Conservation (phyloP, 257 asterid genomes). For the Solanum pimpinellifolium region DNA sequence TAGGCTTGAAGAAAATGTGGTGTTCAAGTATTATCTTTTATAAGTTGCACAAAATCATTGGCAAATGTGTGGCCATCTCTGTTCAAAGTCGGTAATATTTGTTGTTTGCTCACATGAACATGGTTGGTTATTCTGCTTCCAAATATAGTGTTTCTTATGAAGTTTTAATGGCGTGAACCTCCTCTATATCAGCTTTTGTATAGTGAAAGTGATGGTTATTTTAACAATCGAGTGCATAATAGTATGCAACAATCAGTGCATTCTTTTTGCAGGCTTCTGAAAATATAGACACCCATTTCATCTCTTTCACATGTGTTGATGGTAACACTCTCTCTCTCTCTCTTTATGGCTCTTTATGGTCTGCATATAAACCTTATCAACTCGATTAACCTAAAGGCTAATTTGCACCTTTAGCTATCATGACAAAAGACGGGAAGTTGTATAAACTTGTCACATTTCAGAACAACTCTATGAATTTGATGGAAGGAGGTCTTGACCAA, state of each 20-base stretch:
- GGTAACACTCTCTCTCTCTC: not conserved
- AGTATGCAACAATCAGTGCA: not conserved
- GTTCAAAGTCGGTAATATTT: not conserved
- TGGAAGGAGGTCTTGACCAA: constrained; percentile 75
- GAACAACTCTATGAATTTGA: constrained; percentile 84
- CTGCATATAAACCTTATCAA: not conserved
- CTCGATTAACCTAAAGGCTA: not conserved
- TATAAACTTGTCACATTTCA: constrained; percentile 4
- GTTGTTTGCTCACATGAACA: not conserved
- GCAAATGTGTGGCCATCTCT: not conserved
- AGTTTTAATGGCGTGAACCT: not conserved
- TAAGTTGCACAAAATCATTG: not conserved
- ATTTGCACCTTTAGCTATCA: not conserved
- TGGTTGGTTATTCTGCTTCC: not conserved
- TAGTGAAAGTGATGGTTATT: not conserved
- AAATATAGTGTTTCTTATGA: not conserved
- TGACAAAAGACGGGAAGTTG: not conserved
- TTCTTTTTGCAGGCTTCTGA: constrained; percentile 56
- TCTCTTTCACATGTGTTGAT: constrained; percentile 39
- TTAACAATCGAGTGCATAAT: no score
- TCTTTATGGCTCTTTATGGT: not conserved
- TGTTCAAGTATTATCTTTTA: not conserved
- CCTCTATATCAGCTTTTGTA: not conserved
- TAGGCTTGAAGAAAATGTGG: not conserved
- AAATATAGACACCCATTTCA: constrained; percentile 63